Base-by-base conservation (phyloP, 495 filamentous ascomycete species). In the Annulohypoxylon moriforme region DNA sequence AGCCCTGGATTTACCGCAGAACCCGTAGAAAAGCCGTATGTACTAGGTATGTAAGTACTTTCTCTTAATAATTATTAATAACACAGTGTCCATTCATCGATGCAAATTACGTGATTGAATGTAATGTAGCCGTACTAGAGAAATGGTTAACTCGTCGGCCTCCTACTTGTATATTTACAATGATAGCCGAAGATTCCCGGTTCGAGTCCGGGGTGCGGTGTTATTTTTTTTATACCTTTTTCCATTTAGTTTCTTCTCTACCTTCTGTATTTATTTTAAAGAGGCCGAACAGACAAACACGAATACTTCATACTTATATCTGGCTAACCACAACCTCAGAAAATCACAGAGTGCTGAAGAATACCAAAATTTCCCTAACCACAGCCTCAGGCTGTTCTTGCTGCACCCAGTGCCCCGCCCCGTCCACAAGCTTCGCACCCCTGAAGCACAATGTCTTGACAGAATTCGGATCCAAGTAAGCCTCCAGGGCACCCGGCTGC, bases 391-490 rank as follows among this genome's bases (percentile, higher is more conserved):
- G 86, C 73, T 86, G 77, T 77, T 91, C 90, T 76, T 92, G 89
- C 67, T 89, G 88, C 18, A 89, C 83, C 89, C 89, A 92, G 80
- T 91, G 89, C 14, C 88, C 89, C 38, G 86, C 89, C 0, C 85
- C 82, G 55, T 90, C 84, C 27, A 92, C 77, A 50, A 89, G 53
- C 64, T 75, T 83, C 34, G 80, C 73, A 10, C 85, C 81, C 62
- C 82, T 79, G 62, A 88, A 89, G 66, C 85, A 82, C 1, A 64
- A 67, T 42, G 67, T 29, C 61, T 76, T 65, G 34, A 75, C 68
- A n/a, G 76, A 79, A 70, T 83, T 87, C 0, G 83, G 81, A 55
- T 84, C 81, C 13, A 74, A 77, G 79, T 91, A 89, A 44, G 82
- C 82, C 71, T 90, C 87, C 16, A 92, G 62, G 13, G 85, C 88